Evolutionary conservation across 208 protist species (phyloP), one percentile per base, ranked within the genome.

Genomic region (Balamuthia mandrillaris): DNA sequence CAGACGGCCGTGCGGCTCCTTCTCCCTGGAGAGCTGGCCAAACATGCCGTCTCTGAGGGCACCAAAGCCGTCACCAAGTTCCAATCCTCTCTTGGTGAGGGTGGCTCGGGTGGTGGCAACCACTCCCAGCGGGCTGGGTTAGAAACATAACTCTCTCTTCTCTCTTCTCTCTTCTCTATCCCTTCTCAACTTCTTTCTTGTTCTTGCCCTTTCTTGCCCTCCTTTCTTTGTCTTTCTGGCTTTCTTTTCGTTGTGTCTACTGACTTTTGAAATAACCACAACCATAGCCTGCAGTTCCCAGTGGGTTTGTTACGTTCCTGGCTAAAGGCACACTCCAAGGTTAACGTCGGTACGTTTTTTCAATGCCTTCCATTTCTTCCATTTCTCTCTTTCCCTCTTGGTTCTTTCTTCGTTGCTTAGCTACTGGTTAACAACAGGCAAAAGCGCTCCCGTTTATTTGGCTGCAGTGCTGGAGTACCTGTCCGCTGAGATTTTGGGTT

Each of bases 41-140:
- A 99, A 91, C 98, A 99, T 85, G 98, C 98, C 75, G 98, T 99
- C 90, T 98, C 96, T 54, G 98, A 99, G 93, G 97, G 97, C 61
- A 98, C 97, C 54, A 99, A 99, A 94, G 98, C 98, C 12, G 97
- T 99, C 9, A 97, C 96, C 88, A 98, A 98, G 93, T 98, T 91
- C 89, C 37, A 83, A 49, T 78, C 68, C n/a, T 60, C 45, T 49
- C 68, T 78, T 31, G 68, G 68, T 5, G 21, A 7, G 24, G 24
- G 60, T 7, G 24, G 60, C 60, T 3, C 10, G 6, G 44, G 52
- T 21, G 24, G 3, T n/a, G n/a, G n/a, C 37, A 27, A n/a, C 37
- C 21, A 72, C 16, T 24, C 56, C 24, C 9, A n/a, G n/a, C n/a
- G n/a, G n/a, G n/a, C n/a, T n/a, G n/a, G n/a, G n/a, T n/a, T n/a